Base-by-base conservation (phyloP, 2,329 filamentous ascomycete genomes). In the Colletotrichum truncatum region DNA sequence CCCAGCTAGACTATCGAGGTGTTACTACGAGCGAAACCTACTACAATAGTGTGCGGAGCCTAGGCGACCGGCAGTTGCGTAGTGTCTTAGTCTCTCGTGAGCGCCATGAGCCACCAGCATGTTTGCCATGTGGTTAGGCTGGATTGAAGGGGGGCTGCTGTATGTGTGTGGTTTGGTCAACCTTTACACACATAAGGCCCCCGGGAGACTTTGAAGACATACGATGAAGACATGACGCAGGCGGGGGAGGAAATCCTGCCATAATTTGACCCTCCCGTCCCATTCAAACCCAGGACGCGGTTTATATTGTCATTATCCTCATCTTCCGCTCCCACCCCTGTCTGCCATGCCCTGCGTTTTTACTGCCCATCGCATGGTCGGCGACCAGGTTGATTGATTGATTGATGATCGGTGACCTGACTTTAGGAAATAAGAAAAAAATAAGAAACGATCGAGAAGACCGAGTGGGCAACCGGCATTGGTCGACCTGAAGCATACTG, bases 51-150 rank as follows among this genome's bases (percentile, higher is more conserved):
- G 46, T 34, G 45, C 45, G 23, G 53, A 41, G 55, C 23, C 49
- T 8, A 36, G 48, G 41, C 48, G 48, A 30, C 23, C 62, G 62
- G 62, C 56, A 61, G 49, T 65, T 65, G 48, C 41, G 53, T 48
- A 46, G 62, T 64, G 55, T 61, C 48, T 65, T n/a, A 43, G 4
- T 14, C 26, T 10, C 62, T 61, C 56, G 61, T 61, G 62, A 10
- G n/a, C 11, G 57, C 62, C 62, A 63, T 58, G 63, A 66, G 63
- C 36, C 32, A 30, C 18, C 11, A 34, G 48, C 64, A 64, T 68
- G 64, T 58, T 51, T 45, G 49, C 66, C 64, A 67, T 68, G 64
- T 68, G 66, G 49, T 53, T 18, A 18, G 5, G 23, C 32, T 32
- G 38, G 56, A 10, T 21, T 12, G 52, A 34, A 34, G n/a, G 41